Percentiles rank a stretch among this genome's conserved stretches.
These are phyloP conservation scores for Ganoderma boninense DNA, from an alignment of 1,284 basidiomycete species.

Conservation along the genomic window DNA sequence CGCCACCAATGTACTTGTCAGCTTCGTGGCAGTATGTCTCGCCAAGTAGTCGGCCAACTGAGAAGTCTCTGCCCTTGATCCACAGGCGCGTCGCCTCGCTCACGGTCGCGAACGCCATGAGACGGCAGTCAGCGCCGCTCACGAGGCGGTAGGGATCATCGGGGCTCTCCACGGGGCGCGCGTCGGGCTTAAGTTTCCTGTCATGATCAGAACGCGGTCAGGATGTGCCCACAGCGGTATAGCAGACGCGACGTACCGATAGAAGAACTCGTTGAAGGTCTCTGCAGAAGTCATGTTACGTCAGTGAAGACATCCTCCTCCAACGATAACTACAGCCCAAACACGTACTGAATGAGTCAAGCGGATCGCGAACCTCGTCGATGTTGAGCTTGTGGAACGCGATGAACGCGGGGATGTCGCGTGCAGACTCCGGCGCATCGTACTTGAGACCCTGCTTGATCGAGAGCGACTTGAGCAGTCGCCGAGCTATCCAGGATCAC, in stretches of 20 bases:
- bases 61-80: conserved; percentile 98
- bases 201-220: conserved; percentile 42
- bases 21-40: conserved; percentile 75
- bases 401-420: conserved; percentile 90
- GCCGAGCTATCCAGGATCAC: conserved; percentile 57
- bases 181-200: conserved; percentile 87
- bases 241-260: conserved; percentile 53
- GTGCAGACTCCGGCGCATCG: conserved; percentile 84
- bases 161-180: conserved; percentile 80
- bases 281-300: conserved; percentile 50
- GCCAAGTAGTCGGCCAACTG: conserved; percentile 82
- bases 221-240: conserved; percentile 8
- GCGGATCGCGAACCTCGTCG: conserved; percentile 84
- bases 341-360: conserved; percentile 82
- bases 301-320: neutral
- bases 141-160: conserved; percentile 83
- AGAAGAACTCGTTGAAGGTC: conserved; percentile 93
- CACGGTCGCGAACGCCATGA: conserved; percentile 93
- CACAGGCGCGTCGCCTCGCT: conserved; percentile 88
- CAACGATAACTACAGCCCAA: neutral
- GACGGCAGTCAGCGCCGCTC: conserved; percentile 91
- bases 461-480: conserved; percentile 87
- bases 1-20: conserved; percentile 80
- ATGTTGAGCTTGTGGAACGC: conserved; percentile 89
- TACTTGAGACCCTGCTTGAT: conserved; percentile 97